Percentiles rank a stretch among this genome's conserved stretches.
These are phyloP conservation scores for Hordeum vulgare DNA, from an alignment of 176 grass and related monocot genomes.

Conservation along the genomic window MorexV3_pseudomolecules_assembly NC_058520.1:563579754-563580253, in stretches of 20 bases:
- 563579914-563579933: slow-evolving; percentile 15
- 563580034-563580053: not conserved
- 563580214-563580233: not conserved
- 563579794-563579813: not conserved
- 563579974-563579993: not conserved
- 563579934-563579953: slow-evolving; percentile 8
- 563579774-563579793: not conserved
- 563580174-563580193: not conserved
- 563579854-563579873: not conserved
- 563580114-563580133: not conserved
- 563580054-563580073: not conserved
- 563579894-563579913: not conserved
- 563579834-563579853: slow-evolving; percentile 9
- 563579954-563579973: not conserved
- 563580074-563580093: not conserved
- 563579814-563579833: not conserved
- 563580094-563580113: not conserved
- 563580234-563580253: slow-evolving; percentile 14
- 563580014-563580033: slow-evolving; percentile 29
- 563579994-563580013: slow-evolving; percentile 10
- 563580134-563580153: not conserved
- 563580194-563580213: not conserved
- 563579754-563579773: not conserved
- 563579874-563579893: not conserved
- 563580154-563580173: not conserved